Evolutionary conservation across 2,329 filamentous ascomycete species (phyloP), one percentile per base, ranked within the genome.

Genomic region (Apiospora phragmitis): DNA sequence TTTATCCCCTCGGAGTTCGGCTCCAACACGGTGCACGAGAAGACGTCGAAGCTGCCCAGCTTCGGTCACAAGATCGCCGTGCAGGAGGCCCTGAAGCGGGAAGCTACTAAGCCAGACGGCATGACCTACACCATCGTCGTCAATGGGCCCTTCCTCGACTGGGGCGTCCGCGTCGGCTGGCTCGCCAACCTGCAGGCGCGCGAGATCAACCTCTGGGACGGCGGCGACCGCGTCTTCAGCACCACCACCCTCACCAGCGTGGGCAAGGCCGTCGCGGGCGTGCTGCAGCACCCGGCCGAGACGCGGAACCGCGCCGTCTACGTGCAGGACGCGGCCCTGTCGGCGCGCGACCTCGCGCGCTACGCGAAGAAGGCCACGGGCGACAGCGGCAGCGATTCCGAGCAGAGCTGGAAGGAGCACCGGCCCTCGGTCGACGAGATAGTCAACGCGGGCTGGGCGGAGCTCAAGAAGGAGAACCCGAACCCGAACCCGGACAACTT

Each of bases 1-100:
- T 89, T 91, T 80, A 79, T 92, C 42, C 89, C 89, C 2, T 87
- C 87, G 2, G 89, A 91, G 72, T 92, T 86, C 65, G 83, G 83
- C 35, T 75, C 76, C 70, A 78, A 85, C 80, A 73, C 80, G 24
- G 24, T 41, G 5, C 71, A 72, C 67, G 49, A 55, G 9, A 66
- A 72, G 55, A 71, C 70, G 2, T 49, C 47, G 59, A 73, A 41
- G 35, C 68, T 75, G 12, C 74, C 74, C 68, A 38, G 71, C 47
- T 75, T 70, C 47, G 69, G 49, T 43, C 62, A 65, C 70, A 75
- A 74, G 68, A 59, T 69, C 47, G 29, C 72, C 49, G 49, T 73
- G 32, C 65, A 68, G 45, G 70, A 70, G 21, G 51, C 70, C 35
- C 45, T 75, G 35, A 35, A 73, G 69, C 68, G 69, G n/a, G 69